These are phyloP conservation scores for Batkoa obscura DNA, from an alignment of 371 early-diverging fungal genomes.

Conservation along the genomic window DNA sequence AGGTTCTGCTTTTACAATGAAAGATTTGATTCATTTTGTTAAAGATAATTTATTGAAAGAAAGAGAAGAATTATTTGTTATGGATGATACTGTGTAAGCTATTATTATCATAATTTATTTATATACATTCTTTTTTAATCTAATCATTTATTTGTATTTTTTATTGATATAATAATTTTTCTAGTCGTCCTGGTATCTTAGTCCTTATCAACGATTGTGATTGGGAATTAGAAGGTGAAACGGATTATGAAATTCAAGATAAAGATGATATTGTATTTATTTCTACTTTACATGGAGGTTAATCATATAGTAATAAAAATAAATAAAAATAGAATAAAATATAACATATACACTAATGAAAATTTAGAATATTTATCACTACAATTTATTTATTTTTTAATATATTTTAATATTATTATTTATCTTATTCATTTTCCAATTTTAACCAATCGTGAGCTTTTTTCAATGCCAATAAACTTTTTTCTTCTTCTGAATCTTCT, in stretches of 20 bases:
- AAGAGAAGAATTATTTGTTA: slow-evolving; percentile 69
- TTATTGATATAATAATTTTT: background rate
- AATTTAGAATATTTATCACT: too few species aligned
- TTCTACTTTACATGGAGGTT: slow-evolving; percentile 91
- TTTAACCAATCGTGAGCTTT: background rate
- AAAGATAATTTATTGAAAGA: slow-evolving; percentile 50
- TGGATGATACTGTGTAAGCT: slow-evolving; percentile 58
- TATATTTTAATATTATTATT: too few species aligned
- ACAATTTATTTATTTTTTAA: too few species aligned
- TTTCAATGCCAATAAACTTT: background rate
- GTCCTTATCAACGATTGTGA: slow-evolving; percentile 88
- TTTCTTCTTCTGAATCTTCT: background rate
- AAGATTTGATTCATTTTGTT: slow-evolving; percentile 39
- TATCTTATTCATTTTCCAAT: too few species aligned
- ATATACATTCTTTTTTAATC: background rate
- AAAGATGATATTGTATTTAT: slow-evolving; percentile 80
- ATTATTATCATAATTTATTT: background rate
- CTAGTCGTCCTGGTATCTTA: slow-evolving; percentile 82
- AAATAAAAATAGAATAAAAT: too few species aligned
- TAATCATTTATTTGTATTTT: background rate
- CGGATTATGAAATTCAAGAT: slow-evolving; percentile 55
- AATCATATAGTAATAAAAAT: background rate
- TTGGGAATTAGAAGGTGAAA: slow-evolving; percentile 89
- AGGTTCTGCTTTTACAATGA: background rate
- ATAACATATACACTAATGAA: too few species aligned